Evolutionary conservation across 2,329 filamentous ascomycete species (phyloP), one percentile per base, ranked within the genome.

Genomic region (Verticillium dahliae): DNA sequence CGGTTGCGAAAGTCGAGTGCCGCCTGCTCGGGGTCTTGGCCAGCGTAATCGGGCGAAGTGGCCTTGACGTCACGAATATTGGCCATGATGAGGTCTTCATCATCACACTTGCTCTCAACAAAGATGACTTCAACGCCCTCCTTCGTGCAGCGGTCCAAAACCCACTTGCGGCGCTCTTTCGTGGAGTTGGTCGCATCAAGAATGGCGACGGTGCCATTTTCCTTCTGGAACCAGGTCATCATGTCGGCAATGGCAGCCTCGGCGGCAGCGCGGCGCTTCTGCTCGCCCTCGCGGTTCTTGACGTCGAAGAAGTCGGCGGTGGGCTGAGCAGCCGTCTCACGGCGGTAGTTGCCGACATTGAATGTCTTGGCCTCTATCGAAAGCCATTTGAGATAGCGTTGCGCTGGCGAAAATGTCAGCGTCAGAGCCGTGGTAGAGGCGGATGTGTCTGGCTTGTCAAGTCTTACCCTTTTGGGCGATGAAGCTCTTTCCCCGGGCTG

Each of bases 41-140:
- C 95, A 62, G 87, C 81, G 74, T 99, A 99, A 76, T 99, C 95
- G 1, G 95, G 95, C 61, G 91, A 96, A 33, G 92, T 96, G 1
- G 92, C 94, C 82, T 99, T 99, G 71, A 99, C 95, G 72, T 97
- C 93, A 67, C 93, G 87, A 67, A 99, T 97, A 75, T 99, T 99
- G 80, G 88, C 91, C 92, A 97, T 97, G 78, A 99, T 97, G 67
- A 98, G 80, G 55, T 94, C 90, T 74, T 98, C 93, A 68, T 97
- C 89, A 72, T 99, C 94, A 74, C 95, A 99, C 73, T 95, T 96
- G 68, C 91, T 96, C 80, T 99, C 95, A 57, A 99, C 95, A 69
- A 96, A 99, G 57, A 99, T 80, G 10, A 96, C 93, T 72, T 97
- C 92, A 63, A 98, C 88, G 60, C 88, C 87, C 66, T 94, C 87